phyloP scores from a whole-genome alignment of 345 rosid genomes.

The Gossypium australe region DNA sequence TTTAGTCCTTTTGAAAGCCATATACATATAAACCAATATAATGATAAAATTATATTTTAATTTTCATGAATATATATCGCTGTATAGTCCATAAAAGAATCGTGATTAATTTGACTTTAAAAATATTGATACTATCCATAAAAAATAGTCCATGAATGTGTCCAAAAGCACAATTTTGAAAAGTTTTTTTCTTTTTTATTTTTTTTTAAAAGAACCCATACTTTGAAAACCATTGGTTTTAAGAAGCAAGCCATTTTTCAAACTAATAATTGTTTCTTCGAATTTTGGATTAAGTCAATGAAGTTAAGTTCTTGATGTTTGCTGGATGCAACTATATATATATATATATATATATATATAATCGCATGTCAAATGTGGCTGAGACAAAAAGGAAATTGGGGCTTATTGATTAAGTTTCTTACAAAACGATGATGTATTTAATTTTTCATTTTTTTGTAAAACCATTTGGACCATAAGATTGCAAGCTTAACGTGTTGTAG shows the following conservation, averaged over 20 bases:
- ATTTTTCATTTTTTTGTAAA: neutral
- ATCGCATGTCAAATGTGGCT: slow-evolving; percentile 7
- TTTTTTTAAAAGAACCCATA: too few species aligned
- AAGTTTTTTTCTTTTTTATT: too few species aligned
- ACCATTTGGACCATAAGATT: neutral
- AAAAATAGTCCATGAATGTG: neutral
- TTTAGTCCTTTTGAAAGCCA: too few species aligned
- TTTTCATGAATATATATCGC: too few species aligned
- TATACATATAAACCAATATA: too few species aligned
- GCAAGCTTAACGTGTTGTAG: neutral
- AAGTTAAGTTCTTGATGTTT: slow-evolving; percentile 15
- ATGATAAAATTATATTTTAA: too few species aligned
- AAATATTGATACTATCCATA: too few species aligned
- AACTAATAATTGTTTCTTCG: slow-evolving; percentile 13
- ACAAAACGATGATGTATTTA: neutral
- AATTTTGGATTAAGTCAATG: slow-evolving; percentile 13
- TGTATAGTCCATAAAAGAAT: too few species aligned
- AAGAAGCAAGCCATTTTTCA: neutral
- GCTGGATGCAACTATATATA: slow-evolving; percentile 5
- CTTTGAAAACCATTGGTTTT: neutral
- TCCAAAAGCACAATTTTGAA: neutral
- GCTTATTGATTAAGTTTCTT: neutral
- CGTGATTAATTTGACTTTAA: too few species aligned
- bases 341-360: neutral
- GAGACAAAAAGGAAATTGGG: neutral